These are phyloP conservation scores for Chlamydomonas sphaeroides DNA, from an alignment of 139 green algal genomes.

Conservation along the genomic window DNA sequence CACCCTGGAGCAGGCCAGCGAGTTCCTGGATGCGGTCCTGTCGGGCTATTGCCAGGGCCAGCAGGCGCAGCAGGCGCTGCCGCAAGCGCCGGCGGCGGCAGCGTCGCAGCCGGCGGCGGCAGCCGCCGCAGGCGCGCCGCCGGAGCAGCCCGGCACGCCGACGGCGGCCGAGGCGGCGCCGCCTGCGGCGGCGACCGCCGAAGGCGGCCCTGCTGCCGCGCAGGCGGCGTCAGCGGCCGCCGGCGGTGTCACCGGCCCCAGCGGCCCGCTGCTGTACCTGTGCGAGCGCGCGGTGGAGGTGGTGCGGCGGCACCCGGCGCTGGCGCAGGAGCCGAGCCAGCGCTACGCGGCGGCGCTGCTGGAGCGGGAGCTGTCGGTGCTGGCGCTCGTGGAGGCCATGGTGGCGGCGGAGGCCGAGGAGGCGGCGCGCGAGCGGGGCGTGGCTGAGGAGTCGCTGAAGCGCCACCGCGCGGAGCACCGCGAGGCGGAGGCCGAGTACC, in stretches of 20 bases:
- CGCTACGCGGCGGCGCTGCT: slow-evolving; percentile 76
- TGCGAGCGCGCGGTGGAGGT: slow-evolving; percentile 64
- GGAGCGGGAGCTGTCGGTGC: slow-evolving; percentile 71
- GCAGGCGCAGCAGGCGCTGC: neutral
- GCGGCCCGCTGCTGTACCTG: slow-evolving; percentile 53
- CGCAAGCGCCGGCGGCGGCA: neutral
- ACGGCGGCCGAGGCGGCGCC: neutral
- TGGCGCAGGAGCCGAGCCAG: slow-evolving; percentile 60
- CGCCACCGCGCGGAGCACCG: slow-evolving; percentile 53
- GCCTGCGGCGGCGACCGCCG: neutral
- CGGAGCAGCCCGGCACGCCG: slow-evolving; percentile 31
- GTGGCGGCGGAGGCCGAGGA: slow-evolving; percentile 65
- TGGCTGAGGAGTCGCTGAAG: slow-evolving; percentile 57
- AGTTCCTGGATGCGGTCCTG: slow-evolving; percentile 72
- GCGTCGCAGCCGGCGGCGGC: neutral
- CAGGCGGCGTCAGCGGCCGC: neutral
- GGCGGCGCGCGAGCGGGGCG: slow-evolving; percentile 47
- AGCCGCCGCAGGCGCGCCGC: neutral
- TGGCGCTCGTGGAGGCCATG: slow-evolving; percentile 79
- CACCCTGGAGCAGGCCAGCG: slow-evolving; percentile 51
- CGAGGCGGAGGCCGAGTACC: slow-evolving; percentile 69
- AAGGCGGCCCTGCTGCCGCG: neutral
- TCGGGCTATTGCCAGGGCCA: slow-evolving; percentile 49
- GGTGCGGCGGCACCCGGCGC: slow-evolving; percentile 50
- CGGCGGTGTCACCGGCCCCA: neutral